phyloP scores from a whole-genome alignment of 1,284 basidiomycete genomes.

The Cryptococcus sp. region DNA sequence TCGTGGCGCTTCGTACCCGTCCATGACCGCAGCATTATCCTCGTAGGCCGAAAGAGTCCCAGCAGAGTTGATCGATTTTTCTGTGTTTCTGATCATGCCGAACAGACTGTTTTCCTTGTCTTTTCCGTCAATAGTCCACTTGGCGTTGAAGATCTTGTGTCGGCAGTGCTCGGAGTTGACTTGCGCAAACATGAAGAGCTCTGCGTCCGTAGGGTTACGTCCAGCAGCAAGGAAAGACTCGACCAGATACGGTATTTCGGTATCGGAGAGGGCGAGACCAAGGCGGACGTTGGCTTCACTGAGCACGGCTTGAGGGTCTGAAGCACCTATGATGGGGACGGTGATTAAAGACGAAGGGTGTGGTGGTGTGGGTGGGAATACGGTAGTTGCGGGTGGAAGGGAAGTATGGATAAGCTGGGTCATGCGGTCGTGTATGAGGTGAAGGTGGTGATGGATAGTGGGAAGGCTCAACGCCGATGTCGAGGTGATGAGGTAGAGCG shows the following conservation, averaged over 20 bases:
- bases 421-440: constrained; percentile 91
- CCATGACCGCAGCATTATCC: constrained; percentile 95
- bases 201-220: constrained; percentile 91
- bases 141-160: constrained; percentile 99
- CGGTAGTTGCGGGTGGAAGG: constrained; percentile 61
- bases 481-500: constrained; percentile 69
- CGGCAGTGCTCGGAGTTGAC: constrained; percentile 99
- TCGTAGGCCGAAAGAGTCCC: constrained; percentile 96
- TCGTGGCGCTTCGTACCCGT: constrained; percentile 75
- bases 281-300: constrained; percentile 76
- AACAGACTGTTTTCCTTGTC: constrained; percentile 80
- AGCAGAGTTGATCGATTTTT: constrained; percentile 65
- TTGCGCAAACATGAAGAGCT: constrained; percentile 99
- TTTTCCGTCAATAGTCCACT: constrained; percentile 83
- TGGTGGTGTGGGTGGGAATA: constrained; percentile 68
- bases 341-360: constrained; percentile 69
- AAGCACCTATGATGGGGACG: constrained; percentile 60
- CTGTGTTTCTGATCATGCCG: constrained; percentile 97
- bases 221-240: constrained; percentile 77
- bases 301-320: constrained; percentile 62
- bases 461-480: constrained; percentile 54
- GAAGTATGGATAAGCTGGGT: constrained; percentile 73
- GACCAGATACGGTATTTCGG: constrained; percentile 93
- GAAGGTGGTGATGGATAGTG: constrained; percentile 57
- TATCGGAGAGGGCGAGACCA: constrained; percentile 84